Base-by-base conservation (phyloP, 2,329 filamentous ascomycete genomes). In the Pseudocercospora fuligena region DNA sequence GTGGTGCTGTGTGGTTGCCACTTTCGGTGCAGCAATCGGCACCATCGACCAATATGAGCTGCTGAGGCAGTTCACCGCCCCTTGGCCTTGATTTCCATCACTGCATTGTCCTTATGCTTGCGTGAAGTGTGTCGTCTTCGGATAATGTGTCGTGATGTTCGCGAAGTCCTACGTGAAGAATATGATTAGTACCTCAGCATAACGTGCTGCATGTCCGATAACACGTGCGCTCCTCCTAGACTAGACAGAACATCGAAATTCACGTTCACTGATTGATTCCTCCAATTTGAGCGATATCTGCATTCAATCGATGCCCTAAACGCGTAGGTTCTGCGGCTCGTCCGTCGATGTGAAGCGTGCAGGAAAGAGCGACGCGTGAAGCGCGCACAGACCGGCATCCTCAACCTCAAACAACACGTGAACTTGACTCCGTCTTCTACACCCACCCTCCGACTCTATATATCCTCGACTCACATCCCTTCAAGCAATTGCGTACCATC, bases 401-500 rank as follows among this genome's bases (percentile, higher is more conserved):
- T 29, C 49, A 43, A 56, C 51, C 12, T 27, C 25, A 33, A 14
- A 49, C 43, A 19, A 43, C 58, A 60, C 36, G 58, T 43, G 36
- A 60, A 60, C 21, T 60, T 27, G 23, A 46, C 58, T 60, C 31
- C 58, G 23, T n/a, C 27, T 31, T 31, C 51, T 54, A 29, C 51
- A 54, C 25, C 21, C 16, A 61, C 46, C 47, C 33, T 47, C 33
- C 43, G 47, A 36, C 49, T 36, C 58, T 49, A 46, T 51, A 51
- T 31, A 25, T 46, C 40, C 54, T 60, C 47, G 23, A 40, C 63
- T n/a, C 43, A 23, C 63, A 46, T 25, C 19, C 29, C 23, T 23
- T 49, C 33, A 51, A 53, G 53, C 29, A 21, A 36, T 21, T 14
- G 33, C 47, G 9, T 36, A 21, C 49, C 43, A 63, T 33, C 36